Evolutionary conservation across 495 filamentous ascomycete species (phyloP).

Genomic region (Echria macrotheca): DNA sequence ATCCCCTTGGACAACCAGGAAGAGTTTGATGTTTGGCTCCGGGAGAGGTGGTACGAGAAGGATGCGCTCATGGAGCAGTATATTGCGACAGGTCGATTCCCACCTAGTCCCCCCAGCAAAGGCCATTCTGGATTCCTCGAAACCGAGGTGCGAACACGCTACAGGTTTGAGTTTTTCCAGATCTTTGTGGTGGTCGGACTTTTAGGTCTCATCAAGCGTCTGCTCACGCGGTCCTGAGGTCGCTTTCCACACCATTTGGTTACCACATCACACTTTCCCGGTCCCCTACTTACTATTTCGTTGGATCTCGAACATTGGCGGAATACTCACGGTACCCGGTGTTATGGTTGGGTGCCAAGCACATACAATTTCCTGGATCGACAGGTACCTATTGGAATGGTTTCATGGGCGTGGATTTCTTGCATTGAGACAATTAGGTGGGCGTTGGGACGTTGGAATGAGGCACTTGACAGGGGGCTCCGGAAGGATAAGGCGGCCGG

Average conservation of each 20-base stretch:
- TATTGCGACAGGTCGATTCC: conserved; percentile 63
- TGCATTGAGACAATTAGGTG: too few relatives aligned
- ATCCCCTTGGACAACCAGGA: conserved; percentile 62
- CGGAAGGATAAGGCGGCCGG: too few relatives aligned
- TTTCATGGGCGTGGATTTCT: too few relatives aligned
- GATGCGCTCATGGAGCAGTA: conserved; percentile 70
- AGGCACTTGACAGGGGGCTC: too few relatives aligned
- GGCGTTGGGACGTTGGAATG: too few relatives aligned
- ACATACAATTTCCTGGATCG: too few relatives aligned
- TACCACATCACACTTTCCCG: not conserved
- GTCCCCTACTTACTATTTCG: too few relatives aligned
- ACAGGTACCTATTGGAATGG: too few relatives aligned
- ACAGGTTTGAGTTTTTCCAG: conserved; percentile 46
- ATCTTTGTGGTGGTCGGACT: conserved; percentile 42
- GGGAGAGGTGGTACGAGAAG: conserved; percentile 73
- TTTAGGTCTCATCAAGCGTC: conserved; percentile 30
- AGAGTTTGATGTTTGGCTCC: conserved; percentile 68
- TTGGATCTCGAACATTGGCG: too few relatives aligned
- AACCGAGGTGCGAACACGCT: conserved; percentile 42
- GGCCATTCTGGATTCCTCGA: conserved; percentile 38
- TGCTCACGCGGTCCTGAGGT: conserved; percentile 25
- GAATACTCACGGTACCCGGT: too few relatives aligned
- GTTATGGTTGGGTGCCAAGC: too few relatives aligned
- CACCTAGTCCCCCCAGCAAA: conserved; percentile 34
- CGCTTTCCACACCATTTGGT: conserved; percentile 2